Evolutionary conservation across 2,329 filamentous ascomycete species (phyloP), one percentile per base, ranked within the genome.

Genomic region (Aspergillus chevalieri): DNA sequence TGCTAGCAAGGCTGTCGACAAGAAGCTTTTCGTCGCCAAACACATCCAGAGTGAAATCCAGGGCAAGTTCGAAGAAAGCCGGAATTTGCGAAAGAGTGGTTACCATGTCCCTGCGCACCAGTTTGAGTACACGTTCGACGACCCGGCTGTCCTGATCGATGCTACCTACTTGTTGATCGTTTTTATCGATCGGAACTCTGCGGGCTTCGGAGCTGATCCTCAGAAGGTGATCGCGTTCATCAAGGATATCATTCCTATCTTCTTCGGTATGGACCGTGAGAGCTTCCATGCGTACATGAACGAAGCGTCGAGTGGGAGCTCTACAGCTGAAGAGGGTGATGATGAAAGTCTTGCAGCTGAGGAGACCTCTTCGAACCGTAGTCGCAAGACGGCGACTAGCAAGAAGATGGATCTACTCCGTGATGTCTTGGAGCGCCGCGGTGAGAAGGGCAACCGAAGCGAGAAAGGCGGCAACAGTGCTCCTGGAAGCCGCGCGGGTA

Each of bases 41-140:
- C 87, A 92, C 50, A 82, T 98, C 9, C 85, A 93, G 30, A 87
- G 90, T 59, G 85, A 93, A 52, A 91, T 97, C 65, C 90, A 93
- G 69, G 90, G 89, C 45, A 94, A 90, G 67, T 87, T 92, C 58
- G 91, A 97, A 66, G 91, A 96, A 69, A 87, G 92, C 65, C 85
- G 87, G 63, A 87, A 87, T 46, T 76, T 84, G 58, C 82, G 85
- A 53, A 80, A 78, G 56, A 77, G 82, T 44, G 74, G 78, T 44
- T 68, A 82, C 57, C 81, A 80, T 52, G 76, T 81, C 5, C 77
- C 82, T 14, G 82, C 80, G 43, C 81, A 86, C 63, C 92, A 95
- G 67, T 87, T 89, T 65, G 76, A 82, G 42, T 92, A 86, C 73
- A 76, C 79, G 15, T 89, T 96, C 60, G 74, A 78, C 26, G 87